Evolutionary conservation across 2,329 filamentous ascomycete genomes (phyloP).

Genomic region (Cyphellophora europaea): DNA sequence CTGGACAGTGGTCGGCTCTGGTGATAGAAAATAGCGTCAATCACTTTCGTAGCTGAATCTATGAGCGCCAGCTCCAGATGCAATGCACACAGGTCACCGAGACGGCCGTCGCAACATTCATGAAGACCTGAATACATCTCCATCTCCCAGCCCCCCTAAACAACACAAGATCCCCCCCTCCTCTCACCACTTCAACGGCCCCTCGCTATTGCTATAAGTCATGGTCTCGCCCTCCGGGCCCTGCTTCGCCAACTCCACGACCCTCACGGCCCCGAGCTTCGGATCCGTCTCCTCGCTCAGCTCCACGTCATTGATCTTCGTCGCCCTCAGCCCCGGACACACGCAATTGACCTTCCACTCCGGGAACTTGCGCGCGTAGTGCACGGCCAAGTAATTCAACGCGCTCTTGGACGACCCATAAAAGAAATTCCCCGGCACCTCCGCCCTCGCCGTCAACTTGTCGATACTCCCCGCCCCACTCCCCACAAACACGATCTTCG

Average conservation of each 20-base stretch:
- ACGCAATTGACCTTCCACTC: slow-evolving; percentile 15
- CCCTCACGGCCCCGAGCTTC: slow-evolving; percentile 11
- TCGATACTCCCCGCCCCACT: slow-evolving; percentile 10
- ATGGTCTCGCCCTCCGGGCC: slow-evolving; percentile 11
- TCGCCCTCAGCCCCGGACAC: slow-evolving; percentile 15
- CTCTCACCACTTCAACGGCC: slow-evolving; percentile 16
- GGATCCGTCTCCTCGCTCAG: slow-evolving; percentile 14
- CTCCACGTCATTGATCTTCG: slow-evolving; percentile 7
- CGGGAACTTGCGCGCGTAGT: slow-evolving; percentile 14
- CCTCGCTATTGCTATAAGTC: slow-evolving; percentile 12
- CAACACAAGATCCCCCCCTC: too few species aligned
- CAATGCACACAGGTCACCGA: too few species aligned
- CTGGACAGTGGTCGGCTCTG: too few species aligned
- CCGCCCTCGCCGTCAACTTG: slow-evolving; percentile 4
- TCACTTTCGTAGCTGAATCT: too few species aligned
- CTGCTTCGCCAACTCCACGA: slow-evolving; percentile 13
- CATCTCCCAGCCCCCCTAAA: too few species aligned
- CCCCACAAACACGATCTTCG: slow-evolving; percentile 16
- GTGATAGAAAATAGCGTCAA: too few species aligned
- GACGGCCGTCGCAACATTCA: too few species aligned
- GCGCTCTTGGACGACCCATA: slow-evolving; percentile 15
- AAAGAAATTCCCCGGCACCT: slow-evolving; percentile 4
- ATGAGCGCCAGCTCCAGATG: too few species aligned
- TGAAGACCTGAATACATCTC: too few species aligned
- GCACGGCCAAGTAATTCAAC: slow-evolving; percentile 12